Evolutionary conservation across 345 rosid genomes (phyloP).

Genomic region (Abelmoschus esculentus): DNA sequence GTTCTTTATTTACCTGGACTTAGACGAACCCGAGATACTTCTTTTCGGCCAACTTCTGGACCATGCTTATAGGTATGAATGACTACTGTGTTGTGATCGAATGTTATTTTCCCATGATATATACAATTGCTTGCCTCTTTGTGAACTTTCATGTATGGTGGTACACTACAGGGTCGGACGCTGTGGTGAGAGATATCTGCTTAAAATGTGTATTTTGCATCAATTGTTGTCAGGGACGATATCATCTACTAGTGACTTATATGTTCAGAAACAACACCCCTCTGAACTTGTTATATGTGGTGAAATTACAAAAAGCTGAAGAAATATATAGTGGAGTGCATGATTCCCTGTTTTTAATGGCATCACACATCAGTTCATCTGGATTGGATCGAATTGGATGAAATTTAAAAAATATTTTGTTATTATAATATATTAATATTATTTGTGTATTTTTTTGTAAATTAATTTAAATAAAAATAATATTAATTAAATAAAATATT

Average conservation of each 20-base stretch:
- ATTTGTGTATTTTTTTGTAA: no score
- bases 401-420: no score
- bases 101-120: background rate
- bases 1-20: background rate
- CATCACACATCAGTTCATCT: no score
- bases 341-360: background rate
- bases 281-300: no score
- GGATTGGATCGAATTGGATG: no score
- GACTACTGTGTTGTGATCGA: background rate
- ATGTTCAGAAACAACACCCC: no score
- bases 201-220: background rate
- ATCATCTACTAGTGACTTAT: background rate
- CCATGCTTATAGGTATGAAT: background rate
- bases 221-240: background rate
- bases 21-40: background rate
- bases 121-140: background rate
- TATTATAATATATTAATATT: no score
- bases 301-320: no score
- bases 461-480: no score
- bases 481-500: no score
- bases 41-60: background rate
- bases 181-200: background rate
- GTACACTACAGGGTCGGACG: background rate
- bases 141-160: background rate
- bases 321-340: background rate